Percentiles rank a stretch among this genome's conserved stretches.
Evolutionary conservation across 768 basidiomycete genomes (phyloP).

Genomic region (Macrolepiota dolichaula): DNA sequence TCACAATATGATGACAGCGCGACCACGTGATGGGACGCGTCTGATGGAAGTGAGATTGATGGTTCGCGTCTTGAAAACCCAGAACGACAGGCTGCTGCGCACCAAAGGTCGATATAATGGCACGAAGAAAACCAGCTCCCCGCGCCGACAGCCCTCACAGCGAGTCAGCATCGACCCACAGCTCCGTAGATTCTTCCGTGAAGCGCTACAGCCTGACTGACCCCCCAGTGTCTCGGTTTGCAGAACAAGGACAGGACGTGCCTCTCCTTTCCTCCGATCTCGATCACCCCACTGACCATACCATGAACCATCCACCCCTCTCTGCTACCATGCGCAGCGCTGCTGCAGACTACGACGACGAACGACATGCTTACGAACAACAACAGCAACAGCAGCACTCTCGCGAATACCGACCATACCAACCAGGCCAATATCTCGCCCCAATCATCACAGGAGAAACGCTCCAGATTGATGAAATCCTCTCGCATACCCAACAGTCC

Average conservation of each 20-base stretch:
- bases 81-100: too few relatives aligned
- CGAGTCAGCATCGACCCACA: slow-evolving; percentile 15
- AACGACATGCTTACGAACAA: slow-evolving; percentile 15
- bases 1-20: background rate
- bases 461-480: slow-evolving; percentile 42
- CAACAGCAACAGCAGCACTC: slow-evolving; percentile 13
- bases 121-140: slow-evolving; percentile 33
- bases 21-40: slow-evolving; percentile 27
- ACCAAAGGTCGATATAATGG: slow-evolving; percentile 19
- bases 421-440: slow-evolving; percentile 57
- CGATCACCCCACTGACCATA: slow-evolving; percentile 15
- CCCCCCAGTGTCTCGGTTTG: slow-evolving; percentile 15
- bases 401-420: slow-evolving; percentile 42
- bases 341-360: slow-evolving; percentile 9
- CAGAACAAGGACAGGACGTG: slow-evolving; percentile 4
- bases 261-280: slow-evolving; percentile 8
- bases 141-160: slow-evolving; percentile 17
- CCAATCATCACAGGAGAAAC: slow-evolving; percentile 68
- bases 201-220: slow-evolving; percentile 32
- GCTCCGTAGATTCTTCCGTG: slow-evolving; percentile 23
- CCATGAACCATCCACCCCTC: slow-evolving; percentile 22
- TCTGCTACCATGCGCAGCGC: slow-evolving; percentile 17
- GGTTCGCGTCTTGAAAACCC: background rate
- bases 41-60: slow-evolving; percentile 3
- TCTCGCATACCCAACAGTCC: slow-evolving; percentile 3